Evolutionary conservation across 352 stramenopile genomes (phyloP), one percentile per base, ranked within the genome.

Genomic region (Globisporangium canariense): DNA sequence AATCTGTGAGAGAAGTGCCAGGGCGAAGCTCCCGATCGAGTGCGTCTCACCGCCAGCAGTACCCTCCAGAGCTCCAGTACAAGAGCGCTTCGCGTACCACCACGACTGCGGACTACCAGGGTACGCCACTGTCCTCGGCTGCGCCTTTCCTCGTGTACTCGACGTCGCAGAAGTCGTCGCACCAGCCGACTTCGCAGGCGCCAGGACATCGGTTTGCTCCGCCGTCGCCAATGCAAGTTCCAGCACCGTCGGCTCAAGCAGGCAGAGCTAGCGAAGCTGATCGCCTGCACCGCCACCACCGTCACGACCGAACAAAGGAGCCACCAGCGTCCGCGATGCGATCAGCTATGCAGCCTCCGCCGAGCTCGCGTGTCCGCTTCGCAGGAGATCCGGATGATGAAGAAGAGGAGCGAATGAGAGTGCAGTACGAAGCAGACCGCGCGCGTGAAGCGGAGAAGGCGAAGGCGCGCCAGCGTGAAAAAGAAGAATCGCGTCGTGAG

Each of bases 81-180:
- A 68, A 78, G 47, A 86, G 77, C 54, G 66, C 69, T 28, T 83
- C 75, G 2, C 64, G 70, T 2, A 57, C 55, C 49, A 55, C 49
- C 25, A 18, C 49, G 49, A 38, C 49, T 10, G 28, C 38, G 3
- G 67, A 76, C 62, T 64, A 76, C 18, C 81, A 77, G 41, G 74
- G 71, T 10, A 73, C 69, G 0, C 71, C 77, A 11, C 64, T 73
- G 6, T 69, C 75, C 11, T 75, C 81, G 66, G 77, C 77, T 0
- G 75, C 77, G 36, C 77, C 77, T 0, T 86, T 75, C 52, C 66
- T 86, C 51, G 73, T 79, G 18, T 83, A 78, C 30, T 79, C 77
- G 2, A 75, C 41, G 32, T 72, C 74, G 0, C 38, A 4, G 16
- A 52, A 55, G 25, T 3, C 36, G 5, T 52, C 32, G 3, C 58